Conservation (phyloP, 208 protist species). For the Crithidia fasciculata region DNA sequence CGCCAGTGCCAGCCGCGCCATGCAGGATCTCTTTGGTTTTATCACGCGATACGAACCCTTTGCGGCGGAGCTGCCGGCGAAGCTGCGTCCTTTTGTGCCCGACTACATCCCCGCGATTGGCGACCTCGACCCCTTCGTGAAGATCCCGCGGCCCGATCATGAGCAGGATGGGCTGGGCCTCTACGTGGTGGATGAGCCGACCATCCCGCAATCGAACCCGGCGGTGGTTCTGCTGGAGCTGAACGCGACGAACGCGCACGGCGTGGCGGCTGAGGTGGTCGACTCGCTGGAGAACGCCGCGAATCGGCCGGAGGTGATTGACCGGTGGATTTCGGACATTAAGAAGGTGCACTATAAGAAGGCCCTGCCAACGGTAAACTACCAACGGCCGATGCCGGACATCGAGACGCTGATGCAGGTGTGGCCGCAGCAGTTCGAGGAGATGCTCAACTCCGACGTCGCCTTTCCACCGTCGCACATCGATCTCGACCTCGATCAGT, state of each 20-base stretch:
- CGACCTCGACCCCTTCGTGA: conserved; percentile 97
- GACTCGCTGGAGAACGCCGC: conserved; percentile 95
- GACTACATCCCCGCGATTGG: conserved; percentile 98
- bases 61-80: conserved; percentile 94
- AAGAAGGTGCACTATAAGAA: conserved; percentile 97
- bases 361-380: conserved; percentile 94
- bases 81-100: conserved; percentile 97
- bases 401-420: conserved; percentile 96
- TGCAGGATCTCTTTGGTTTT: conserved; percentile 97
- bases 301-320: conserved; percentile 94
- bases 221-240: conserved; percentile 92
- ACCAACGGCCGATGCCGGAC: conserved; percentile 97
- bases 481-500: conserved; percentile 94
- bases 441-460: conserved; percentile 91
- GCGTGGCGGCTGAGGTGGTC: conserved; percentile 75
- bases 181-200: conserved; percentile 96
- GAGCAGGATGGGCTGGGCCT: conserved; percentile 92
- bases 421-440: conserved; percentile 95
- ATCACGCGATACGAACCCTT: conserved; percentile 95
- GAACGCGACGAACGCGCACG: conserved; percentile 83
- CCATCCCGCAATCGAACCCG: conserved; percentile 95
- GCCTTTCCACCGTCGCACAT: conserved; percentile 91
- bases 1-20: conserved; percentile 86
- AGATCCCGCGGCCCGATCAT: conserved; percentile 95
- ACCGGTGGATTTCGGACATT: conserved; percentile 96